These are phyloP conservation scores for Aspergillus indologenus DNA, from an alignment of 495 filamentous ascomycete genomes.

Conservation along the genomic window DNA sequence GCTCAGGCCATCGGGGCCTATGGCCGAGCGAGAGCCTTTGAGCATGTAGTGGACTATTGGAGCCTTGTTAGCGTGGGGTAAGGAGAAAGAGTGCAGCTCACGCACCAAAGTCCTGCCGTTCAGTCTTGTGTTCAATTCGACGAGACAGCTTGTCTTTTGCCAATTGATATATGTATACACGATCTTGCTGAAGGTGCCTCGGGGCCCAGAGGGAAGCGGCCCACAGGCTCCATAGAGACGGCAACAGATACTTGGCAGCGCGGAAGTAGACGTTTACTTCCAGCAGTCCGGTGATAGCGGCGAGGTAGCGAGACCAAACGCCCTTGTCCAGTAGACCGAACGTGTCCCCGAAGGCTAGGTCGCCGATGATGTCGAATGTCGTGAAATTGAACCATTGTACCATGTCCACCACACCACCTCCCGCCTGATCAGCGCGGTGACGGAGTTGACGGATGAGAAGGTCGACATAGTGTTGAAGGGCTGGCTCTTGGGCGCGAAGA, in stretches of 20 bases:
- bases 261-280: no score
- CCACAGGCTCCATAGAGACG: no score
- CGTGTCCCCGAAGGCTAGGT: slow-evolving; percentile 3
- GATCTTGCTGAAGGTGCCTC: neutral
- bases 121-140: no score
- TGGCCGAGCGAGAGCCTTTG: neutral
- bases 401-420: neutral
- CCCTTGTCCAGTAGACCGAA: slow-evolving; percentile 2
- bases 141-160: no score
- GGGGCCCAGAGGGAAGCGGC: neutral
- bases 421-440: neutral
- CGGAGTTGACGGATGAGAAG: neutral
- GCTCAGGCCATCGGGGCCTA: no score
- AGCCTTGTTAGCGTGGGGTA: no score
- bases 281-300: neutral
- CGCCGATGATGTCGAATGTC: slow-evolving; percentile 6
- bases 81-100: no score
- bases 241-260: no score
- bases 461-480: neutral
- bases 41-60: no score
- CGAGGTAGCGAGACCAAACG: neutral
- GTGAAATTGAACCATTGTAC: slow-evolving; percentile 7
- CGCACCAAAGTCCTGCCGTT: no score
- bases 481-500: neutral
- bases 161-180: no score